Conservation (phyloP, 2,329 filamentous ascomycete species). For the Trichoderma koningiopsis region DNA sequence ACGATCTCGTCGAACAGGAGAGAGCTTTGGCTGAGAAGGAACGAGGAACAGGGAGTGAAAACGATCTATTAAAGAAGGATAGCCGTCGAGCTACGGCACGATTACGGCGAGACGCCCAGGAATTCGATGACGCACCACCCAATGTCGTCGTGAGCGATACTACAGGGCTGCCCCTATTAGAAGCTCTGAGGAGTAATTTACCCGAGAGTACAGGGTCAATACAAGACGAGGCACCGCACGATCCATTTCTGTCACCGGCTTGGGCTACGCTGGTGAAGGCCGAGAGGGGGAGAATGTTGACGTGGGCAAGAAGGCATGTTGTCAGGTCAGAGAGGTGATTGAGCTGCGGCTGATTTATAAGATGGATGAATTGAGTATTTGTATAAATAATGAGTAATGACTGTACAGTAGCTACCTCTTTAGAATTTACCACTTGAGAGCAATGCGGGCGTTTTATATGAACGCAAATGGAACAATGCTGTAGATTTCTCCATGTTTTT, state of each 20-base stretch:
- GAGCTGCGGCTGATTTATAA: neutral
- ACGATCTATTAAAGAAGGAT: neutral
- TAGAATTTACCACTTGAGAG: neutral
- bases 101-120: neutral
- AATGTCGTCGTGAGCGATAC: constrained; percentile 24
- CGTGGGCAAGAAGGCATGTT: constrained; percentile 13
- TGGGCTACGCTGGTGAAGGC: constrained; percentile 28
- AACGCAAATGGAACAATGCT: neutral
- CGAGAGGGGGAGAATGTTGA: constrained; percentile 20
- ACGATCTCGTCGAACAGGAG: constrained; percentile 46
- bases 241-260: constrained; percentile 27
- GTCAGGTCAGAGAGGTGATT: neutral
- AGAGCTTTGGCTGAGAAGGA: constrained; percentile 35
- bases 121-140: constrained; percentile 4
- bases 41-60: constrained; percentile 7
- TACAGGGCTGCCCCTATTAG: constrained; percentile 1
- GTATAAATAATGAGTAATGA: neutral
- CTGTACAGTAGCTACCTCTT: neutral
- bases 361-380: neutral
- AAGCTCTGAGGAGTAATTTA: constrained; percentile 14
- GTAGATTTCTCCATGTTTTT: neutral
- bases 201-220: neutral
- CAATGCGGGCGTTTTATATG: neutral
- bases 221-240: neutral
- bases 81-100: neutral